Evolutionary conservation across 768 basidiomycete species (phyloP), one percentile per base, ranked within the genome.

Genomic region (Steccherinum ochraceum): DNA sequence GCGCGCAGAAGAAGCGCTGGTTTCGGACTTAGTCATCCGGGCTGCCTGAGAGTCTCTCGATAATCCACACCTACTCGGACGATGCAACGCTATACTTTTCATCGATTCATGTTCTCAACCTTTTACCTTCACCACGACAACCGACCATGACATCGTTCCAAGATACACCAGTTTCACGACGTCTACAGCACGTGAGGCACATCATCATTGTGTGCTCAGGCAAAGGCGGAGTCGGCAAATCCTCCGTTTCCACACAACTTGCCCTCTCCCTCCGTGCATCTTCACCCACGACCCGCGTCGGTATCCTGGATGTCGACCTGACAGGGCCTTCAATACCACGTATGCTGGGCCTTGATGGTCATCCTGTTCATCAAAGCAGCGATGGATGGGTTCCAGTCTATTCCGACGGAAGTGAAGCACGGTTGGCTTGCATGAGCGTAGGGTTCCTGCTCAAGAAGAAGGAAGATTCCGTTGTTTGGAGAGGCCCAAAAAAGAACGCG

Each of bases 301-400:
- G 91, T n/a, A 82, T 97, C 42, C 79, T 97, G 42, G 94, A 96
- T 68, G 80, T 94, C 49, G 93, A 96, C 70, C 80, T 96, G 43
- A 96, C 93, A 0, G 93, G 93, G 0, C 93, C 93, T 5, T 96
- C 93, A 12, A 85, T 96, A 60, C 94, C 93, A 12, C 86, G 93
- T 40, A 95, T 96, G 93, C 78, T 96, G 50, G 92, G 93, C 5
- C 72, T 95, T 4, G 93, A 94, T 60, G 86, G 84, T 0, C 81
- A 86, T 50, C 81, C 82, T 1, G 92, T 96, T 25, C 90, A 96
- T 62, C 93, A 96, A 64, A 93, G 91, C 61, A 92, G 86, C 51
- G 86, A 85, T 59, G 96, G 95, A 7, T 98, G 96, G 96, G 93
- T 98, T 1, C 96, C 96, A 0, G 95, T 98, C 2, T 98, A 93